Base-by-base conservation (phyloP, 140 eudicot species). In the Anethum foeniculum region DNA sequence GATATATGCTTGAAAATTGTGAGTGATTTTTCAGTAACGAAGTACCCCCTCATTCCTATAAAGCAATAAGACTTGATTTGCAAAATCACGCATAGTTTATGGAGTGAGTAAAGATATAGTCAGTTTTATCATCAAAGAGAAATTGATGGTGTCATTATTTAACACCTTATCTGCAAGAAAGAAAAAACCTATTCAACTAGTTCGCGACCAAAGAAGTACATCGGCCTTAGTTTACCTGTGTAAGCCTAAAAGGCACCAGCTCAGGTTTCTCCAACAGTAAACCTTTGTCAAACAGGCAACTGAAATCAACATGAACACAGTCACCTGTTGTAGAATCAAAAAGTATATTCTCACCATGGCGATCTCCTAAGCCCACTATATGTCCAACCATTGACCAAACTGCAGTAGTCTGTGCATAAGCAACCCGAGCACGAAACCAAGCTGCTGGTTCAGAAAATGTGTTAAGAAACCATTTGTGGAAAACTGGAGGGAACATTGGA, bases 321-420 rank as follows among this genome's bases (percentile, higher is more conserved):
- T 96, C 99, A 51, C 99, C 99, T 0, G 94, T 93, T 23, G 98
- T 93, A 12, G 99, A 96, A 85, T 96, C 99, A 88, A 96, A 96
- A 78, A 96, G 97, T 65, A 96, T 96, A 84, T 96, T 96, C 73
- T 96, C 99, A 69, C 99, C 99, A 85, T 96, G 99, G 28, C 99
- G 94, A 78, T 96, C 99, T 60, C 99, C 99, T 81, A 96, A 97
- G 77, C 99, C 99, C 85, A 96, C 99, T 30, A 96, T 96, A 88
- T 96, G 99, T 51, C 99, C 99, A 78, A 96, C 99, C 99, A 96
- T 93, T 62, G 99, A 96, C 99, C 99, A 96, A 78, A 96, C 98
- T 19, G 98, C 98, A 84, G 98, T 87, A 38, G 99, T 96, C 77
- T 93, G 98, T 38, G 98, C 98, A 86, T 93, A 96, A 75, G 99